Evolutionary conservation across 495 filamentous ascomycete species (phyloP).

Genomic region (Mycothermus thermophilus): DNA sequence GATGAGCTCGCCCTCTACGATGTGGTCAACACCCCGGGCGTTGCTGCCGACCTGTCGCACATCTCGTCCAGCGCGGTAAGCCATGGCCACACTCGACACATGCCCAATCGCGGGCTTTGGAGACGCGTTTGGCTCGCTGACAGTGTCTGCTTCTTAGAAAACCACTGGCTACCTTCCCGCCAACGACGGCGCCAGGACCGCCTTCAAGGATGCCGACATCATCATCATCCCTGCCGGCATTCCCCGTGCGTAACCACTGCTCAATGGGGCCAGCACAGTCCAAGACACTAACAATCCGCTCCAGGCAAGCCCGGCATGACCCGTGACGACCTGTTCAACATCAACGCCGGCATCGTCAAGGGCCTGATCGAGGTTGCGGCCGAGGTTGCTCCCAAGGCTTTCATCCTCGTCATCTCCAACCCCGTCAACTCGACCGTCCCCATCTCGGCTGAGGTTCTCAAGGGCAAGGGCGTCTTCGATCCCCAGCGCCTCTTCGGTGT

Average conservation of each 20-base stretch:
- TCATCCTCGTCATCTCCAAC: slow-evolving; percentile 93
- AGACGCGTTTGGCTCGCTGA: slow-evolving; percentile 13
- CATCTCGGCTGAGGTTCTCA: slow-evolving; percentile 91
- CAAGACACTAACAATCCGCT: slow-evolving; percentile 2
- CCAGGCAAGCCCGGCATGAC: slow-evolving; percentile 98
- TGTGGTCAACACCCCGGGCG: slow-evolving; percentile 96
- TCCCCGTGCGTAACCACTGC: slow-evolving; percentile 67
- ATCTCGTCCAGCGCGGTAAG: slow-evolving; percentile 87
- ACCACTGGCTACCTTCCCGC: slow-evolving; percentile 78
- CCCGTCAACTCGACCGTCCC: slow-evolving; percentile 98
- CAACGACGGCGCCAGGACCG: slow-evolving; percentile 77
- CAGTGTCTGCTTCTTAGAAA: slow-evolving; percentile 46
- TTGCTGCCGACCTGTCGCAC: slow-evolving; percentile 89
- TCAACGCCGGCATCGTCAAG: slow-evolving; percentile 90
- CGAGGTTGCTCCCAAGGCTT: slow-evolving; percentile 78
- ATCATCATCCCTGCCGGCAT: slow-evolving; percentile 96
- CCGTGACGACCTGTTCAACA: slow-evolving; percentile 97
- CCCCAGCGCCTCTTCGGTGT: slow-evolving; percentile 91
- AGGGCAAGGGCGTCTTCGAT: slow-evolving; percentile 83
- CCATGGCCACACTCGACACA: slow-evolving; percentile 6
- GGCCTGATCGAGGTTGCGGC: slow-evolving; percentile 74
- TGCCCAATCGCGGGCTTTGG: neutral
- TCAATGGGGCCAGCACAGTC: too few relatives aligned
- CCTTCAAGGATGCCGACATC: slow-evolving; percentile 82
- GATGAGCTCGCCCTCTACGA: slow-evolving; percentile 93